A percentile compares a stretch with the other conserved stretches of the same genome.
These are phyloP conservation scores for Papilionanthe hybrid DNA, from an alignment of 116 monocot genomes.

Conservation along the genomic window DNA sequence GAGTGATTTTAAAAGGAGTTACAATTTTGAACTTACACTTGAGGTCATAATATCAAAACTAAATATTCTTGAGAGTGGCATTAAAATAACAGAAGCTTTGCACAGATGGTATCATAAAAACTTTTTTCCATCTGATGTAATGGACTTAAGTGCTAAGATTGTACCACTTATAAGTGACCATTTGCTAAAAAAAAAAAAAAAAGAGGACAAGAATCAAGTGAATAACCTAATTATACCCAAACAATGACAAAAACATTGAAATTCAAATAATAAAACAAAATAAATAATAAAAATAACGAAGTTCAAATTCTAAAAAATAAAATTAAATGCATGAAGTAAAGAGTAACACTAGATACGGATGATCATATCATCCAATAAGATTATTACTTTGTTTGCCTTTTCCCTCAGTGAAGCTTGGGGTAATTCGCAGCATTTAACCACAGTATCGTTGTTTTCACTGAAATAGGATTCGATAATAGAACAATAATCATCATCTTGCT, in stretches of 20 bases:
- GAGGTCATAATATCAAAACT: no score
- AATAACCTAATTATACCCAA: background rate
- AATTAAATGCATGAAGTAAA: background rate
- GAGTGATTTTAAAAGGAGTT: no score
- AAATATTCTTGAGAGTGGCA: no score
- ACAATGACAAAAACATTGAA: background rate
- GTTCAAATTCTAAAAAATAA: background rate
- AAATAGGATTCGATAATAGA: conserved; percentile 75
- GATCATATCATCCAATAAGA: background rate
- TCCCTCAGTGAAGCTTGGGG: conserved; percentile 85
- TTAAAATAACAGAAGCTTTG: background rate
- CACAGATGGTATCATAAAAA: background rate
- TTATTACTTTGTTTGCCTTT: conserved; percentile 73
- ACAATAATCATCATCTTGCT: conserved; percentile 64
- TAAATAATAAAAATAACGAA: background rate
- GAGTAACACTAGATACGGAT: background rate
- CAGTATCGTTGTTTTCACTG: conserved; percentile 65
- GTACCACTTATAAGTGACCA: background rate
- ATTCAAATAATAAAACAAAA: background rate
- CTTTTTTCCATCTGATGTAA: background rate
- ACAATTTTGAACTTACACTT: no score
- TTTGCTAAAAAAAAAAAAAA: background rate
- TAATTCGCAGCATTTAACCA: conserved; percentile 73
- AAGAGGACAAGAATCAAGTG: background rate
- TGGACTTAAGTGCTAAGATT: background rate